phyloP scores from a whole-genome alignment of 495 filamentous ascomycete species.

The Penicillium longicatenatum region DNA sequence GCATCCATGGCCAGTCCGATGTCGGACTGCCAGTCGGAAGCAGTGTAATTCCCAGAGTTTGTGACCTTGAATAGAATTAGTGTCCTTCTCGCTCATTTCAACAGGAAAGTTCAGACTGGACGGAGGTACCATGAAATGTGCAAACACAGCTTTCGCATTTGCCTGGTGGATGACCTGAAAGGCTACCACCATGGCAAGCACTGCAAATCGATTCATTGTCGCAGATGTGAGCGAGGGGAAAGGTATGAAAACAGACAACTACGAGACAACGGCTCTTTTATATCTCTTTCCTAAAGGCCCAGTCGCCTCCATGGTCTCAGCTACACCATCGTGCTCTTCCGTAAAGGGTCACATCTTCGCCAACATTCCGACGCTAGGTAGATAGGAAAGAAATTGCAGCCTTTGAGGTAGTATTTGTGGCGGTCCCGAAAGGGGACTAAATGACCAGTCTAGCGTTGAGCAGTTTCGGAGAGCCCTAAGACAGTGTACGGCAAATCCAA shows the following conservation, averaged over 20 bases:
- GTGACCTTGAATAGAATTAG: slow-evolving; percentile 17
- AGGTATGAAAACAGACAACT: no score
- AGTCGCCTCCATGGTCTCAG: no score
- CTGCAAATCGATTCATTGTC: no score
- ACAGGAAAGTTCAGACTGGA: neutral
- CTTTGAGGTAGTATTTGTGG: neutral
- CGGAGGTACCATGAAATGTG: slow-evolving; percentile 34
- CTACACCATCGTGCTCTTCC: no score
- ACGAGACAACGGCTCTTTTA: no score
- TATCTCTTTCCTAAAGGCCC: no score
- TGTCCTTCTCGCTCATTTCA: neutral
- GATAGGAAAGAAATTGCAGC: neutral
- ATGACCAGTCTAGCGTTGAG: neutral
- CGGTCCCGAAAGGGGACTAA: neutral
- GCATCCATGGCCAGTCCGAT: slow-evolving; percentile 59
- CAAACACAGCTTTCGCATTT: slow-evolving; percentile 32
- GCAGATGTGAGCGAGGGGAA: no score
- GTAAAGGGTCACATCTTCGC: neutral
- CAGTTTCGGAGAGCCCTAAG: no score
- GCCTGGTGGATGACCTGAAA: no score
- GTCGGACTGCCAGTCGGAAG: slow-evolving; percentile 57
- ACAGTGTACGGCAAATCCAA: no score
- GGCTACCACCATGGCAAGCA: no score
- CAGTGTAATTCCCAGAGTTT: slow-evolving; percentile 30
- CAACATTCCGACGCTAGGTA: neutral